phyloP scores from a whole-genome alignment of 768 basidiomycete species.

The Auriscalpium vulgare region DNA sequence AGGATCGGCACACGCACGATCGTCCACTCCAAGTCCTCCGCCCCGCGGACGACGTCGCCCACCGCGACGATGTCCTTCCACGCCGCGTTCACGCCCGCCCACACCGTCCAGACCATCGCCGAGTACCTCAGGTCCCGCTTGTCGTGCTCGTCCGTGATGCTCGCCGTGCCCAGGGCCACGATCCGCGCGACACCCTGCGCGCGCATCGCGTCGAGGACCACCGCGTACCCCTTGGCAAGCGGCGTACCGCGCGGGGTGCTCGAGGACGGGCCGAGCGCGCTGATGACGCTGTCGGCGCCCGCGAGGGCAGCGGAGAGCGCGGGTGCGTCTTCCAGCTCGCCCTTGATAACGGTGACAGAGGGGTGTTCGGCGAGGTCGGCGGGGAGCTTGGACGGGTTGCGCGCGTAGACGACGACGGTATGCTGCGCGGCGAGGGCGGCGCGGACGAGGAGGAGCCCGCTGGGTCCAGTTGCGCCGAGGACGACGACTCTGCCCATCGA shows the following conservation, averaged over 20 bases:
- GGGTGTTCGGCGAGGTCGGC: constrained; percentile 37
- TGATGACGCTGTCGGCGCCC: constrained; percentile 55
- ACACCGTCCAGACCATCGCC: constrained; percentile 30
- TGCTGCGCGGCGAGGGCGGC: constrained; percentile 39
- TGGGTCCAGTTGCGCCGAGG: constrained; percentile 63
- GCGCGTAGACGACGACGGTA: constrained; percentile 52
- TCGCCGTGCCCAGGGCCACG: constrained; percentile 59
- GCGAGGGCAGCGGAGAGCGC: constrained; percentile 44
- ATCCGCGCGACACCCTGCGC: constrained; percentile 45
- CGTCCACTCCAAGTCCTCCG: constrained; percentile 55
- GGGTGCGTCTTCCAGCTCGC: constrained; percentile 45
- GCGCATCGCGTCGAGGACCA: constrained; percentile 50
- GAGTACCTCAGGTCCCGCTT: constrained; percentile 40
- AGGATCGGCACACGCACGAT: constrained; percentile 62
- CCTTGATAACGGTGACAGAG: constrained; percentile 42
- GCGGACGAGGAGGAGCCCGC: constrained; percentile 49
- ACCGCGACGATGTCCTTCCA: constrained; percentile 64
- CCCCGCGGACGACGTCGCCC: constrained; percentile 46
- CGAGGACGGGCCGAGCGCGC: constrained; percentile 51
- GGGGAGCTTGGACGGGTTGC: constrained; percentile 57
- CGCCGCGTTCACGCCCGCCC: constrained; percentile 41
- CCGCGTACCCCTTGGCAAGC: constrained; percentile 50
- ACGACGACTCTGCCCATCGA: constrained; percentile 27
- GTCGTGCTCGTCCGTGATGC: constrained; percentile 55
- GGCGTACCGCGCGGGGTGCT: constrained; percentile 42